A percentile compares a stretch with the other conserved stretches of the same genome.
Evolutionary conservation across 495 filamentous ascomycete species (phyloP).

Genomic region (Podospora fimiseda): DNA sequence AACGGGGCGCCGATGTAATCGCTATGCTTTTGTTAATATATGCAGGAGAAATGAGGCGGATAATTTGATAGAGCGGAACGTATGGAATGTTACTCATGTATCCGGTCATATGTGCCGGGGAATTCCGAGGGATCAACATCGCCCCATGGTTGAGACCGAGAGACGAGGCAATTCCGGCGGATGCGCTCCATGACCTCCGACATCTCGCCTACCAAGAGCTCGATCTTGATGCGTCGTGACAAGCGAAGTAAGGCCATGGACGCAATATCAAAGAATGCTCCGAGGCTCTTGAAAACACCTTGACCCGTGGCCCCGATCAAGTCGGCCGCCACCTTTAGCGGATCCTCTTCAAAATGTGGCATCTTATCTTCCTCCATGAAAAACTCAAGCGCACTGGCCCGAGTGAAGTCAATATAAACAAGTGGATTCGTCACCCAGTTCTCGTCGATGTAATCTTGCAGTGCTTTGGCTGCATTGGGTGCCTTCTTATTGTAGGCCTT

Average conservation of each 20-base stretch:
- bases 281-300: constrained; percentile 7
- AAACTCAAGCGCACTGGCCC: neutral
- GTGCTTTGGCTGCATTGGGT: constrained; percentile 7
- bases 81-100: constrained; percentile 38
- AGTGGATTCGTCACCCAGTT: constrained; percentile 30
- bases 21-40: neutral
- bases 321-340: neutral
- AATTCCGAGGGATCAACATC: constrained; percentile 16
- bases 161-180: constrained; percentile 22
- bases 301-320: neutral
- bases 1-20: constrained; percentile 35
- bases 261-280: constrained; percentile 12
- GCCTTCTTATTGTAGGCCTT: constrained; percentile 4
- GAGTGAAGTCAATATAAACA: constrained; percentile 21
- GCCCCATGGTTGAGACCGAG: constrained; percentile 8
- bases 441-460: constrained; percentile 20
- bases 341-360: constrained; percentile 2
- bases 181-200: constrained; percentile 25
- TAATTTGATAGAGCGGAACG: constrained; percentile 8
- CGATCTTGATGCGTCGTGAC: constrained; percentile 16
- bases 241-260: constrained; percentile 14
- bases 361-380: neutral
- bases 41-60: neutral
- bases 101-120: constrained; percentile 28
- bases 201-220: constrained; percentile 25